These are phyloP conservation scores for Alternaria novae-zelandiae DNA, from an alignment of 2,329 filamentous ascomycete species.

Conservation along the genomic window DNA sequence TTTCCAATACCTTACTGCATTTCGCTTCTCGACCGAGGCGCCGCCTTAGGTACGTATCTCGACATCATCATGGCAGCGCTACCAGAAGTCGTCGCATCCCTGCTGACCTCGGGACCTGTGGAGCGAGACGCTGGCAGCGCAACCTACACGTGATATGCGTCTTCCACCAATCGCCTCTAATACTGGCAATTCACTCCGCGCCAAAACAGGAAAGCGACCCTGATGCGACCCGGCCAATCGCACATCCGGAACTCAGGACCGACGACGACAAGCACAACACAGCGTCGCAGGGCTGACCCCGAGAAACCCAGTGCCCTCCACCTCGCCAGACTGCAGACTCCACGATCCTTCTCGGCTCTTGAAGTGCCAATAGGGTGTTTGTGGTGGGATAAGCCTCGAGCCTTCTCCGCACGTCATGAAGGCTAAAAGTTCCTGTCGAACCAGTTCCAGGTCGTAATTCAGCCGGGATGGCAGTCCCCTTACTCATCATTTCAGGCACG, in stretches of 20 bases:
- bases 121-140: conserved; percentile 12
- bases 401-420: conserved; percentile 12
- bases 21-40: conserved; percentile 14
- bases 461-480: conserved; percentile 20
- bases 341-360: conserved; percentile 22
- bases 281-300: conserved; percentile 27
- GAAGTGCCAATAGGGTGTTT: conserved; percentile 14
- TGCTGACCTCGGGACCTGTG: conserved; percentile 28
- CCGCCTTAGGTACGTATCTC: conserved; percentile 7
- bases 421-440: conserved; percentile 29
- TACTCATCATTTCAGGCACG: conserved; percentile 34
- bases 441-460: conserved; percentile 18
- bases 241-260: conserved; percentile 11
- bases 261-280: conserved; percentile 6
- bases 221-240: conserved; percentile 8
- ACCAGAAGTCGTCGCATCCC: conserved; percentile 10
- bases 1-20: conserved; percentile 17
- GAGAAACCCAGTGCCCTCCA: conserved; percentile 24
- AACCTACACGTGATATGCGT: conserved; percentile 23
- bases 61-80: conserved; percentile 12
- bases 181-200: conserved; percentile 23
- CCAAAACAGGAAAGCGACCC: conserved; percentile 16
- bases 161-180: conserved; percentile 17
- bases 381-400: conserved; percentile 6
- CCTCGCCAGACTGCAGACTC: conserved; percentile 19